These are phyloP conservation scores for Hanseniaspora occidentalis DNA, from an alignment of 805 yeast genomes.

Conservation along the genomic window DNA sequence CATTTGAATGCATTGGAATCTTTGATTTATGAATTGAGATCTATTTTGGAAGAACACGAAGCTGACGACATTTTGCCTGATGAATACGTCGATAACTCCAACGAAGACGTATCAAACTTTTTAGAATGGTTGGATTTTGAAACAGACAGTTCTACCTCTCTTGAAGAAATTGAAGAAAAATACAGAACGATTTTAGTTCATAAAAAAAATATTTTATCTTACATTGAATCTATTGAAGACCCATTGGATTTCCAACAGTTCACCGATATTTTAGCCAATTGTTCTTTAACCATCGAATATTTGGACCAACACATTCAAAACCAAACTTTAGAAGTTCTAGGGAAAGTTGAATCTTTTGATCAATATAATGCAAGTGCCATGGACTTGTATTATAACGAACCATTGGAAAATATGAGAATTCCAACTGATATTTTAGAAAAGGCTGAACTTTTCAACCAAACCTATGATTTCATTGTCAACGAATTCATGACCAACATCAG, in stretches of 20 bases:
- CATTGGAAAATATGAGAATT: constrained; percentile 9
- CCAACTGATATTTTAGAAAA: neutral
- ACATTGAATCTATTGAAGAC: constrained; percentile 30
- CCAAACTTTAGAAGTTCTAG: constrained; percentile 31
- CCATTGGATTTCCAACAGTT: constrained; percentile 38
- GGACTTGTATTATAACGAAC: constrained; percentile 36
- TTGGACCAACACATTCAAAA: constrained; percentile 36
- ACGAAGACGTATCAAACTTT: constrained; percentile 30
- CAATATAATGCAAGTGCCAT: constrained; percentile 38
- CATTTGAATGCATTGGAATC: constrained; percentile 60
- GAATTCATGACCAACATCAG: neutral
- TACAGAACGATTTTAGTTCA: constrained; percentile 15
- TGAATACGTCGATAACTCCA: constrained; percentile 26
- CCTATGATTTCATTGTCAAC: neutral
- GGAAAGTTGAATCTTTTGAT: constrained; percentile 27
- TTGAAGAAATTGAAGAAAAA: constrained; percentile 28
- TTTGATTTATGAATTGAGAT: constrained; percentile 56
- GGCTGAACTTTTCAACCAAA: neutral
- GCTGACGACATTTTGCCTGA: constrained; percentile 30
- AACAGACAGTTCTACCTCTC: constrained; percentile 34
- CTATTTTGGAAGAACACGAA: constrained; percentile 42
- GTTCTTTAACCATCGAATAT: constrained; percentile 28
- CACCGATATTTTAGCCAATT: constrained; percentile 30
- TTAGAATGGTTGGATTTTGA: constrained; percentile 75
- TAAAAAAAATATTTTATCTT: constrained; percentile 25